Conservation (phyloP, 2,329 filamentous ascomycete species). For the Botrytis squamosa region DNA sequence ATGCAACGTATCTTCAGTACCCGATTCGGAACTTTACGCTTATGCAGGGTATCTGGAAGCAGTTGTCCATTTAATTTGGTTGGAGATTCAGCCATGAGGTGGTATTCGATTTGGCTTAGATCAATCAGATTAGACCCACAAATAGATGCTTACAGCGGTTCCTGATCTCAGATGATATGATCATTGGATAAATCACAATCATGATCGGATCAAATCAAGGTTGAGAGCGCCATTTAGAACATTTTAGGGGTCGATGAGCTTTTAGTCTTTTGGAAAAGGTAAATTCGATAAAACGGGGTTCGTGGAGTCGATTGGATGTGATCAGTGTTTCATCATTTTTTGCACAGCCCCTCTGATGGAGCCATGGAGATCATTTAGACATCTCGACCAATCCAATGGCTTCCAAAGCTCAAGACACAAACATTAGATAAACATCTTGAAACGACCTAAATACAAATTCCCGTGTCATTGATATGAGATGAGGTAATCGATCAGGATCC, state of each 20-base stretch:
- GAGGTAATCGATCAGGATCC: conserved; percentile 15
- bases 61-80: neutral
- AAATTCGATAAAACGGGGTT: conserved; percentile 1
- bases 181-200: neutral
- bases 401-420: neutral
- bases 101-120: conserved; percentile 1
- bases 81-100: conserved; percentile 5
- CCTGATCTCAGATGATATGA: neutral
- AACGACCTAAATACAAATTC: neutral
- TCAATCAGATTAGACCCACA: conserved; percentile 4
- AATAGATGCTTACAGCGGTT: conserved; percentile 16
- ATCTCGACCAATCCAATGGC: conserved; percentile 4
- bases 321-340: conserved; percentile 14
- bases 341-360: neutral
- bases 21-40: neutral
- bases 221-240: neutral
- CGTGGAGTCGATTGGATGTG: neutral
- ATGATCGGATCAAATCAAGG: neutral
- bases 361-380: neutral
- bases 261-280: neutral
- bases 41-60: conserved; percentile 5
- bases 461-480: neutral
- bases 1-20: conserved; percentile 1
- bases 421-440: neutral
- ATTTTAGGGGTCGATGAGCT: neutral